Base-by-base conservation (phyloP, 441 rosid species). In the Bruguiera hainesii region DNA sequence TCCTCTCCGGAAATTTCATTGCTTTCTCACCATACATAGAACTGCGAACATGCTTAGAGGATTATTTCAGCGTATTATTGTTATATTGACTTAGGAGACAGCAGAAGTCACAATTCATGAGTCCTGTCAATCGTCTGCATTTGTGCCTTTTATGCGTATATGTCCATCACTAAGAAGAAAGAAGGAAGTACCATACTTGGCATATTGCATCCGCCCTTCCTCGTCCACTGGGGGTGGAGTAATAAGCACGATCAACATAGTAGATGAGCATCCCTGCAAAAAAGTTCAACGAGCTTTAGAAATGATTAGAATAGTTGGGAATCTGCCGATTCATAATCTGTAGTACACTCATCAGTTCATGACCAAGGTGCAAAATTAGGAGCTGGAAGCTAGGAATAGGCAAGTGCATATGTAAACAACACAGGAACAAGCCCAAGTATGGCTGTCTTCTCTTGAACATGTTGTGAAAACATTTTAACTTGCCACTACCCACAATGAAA, bases 141-240 rank as follows among this genome's bases (percentile, higher is more conserved):
- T 23, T 53, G 6, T 10, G 18, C 3, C 28, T 26, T 9, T 10
- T 58, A 20, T 29, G 21, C 18, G 10, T 46, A 33, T 30, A 26
- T 16, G 3, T 20, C 49, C 29, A 30, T 48, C 60, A 59, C 46
- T 23, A 50, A 57, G 5, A 51, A 26, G 10, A 42, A 70, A 52
- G 62, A 58, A 60, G 21, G 59, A 52, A 48, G 6, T 4, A 63
- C 21, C 72, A 23, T 81, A 94, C 98, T 73, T 76, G 60, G 94
- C 99, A 83, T 73, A 86, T 37, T 78, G 80, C 60, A 64, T 70
- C n/a, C 93, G 90, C 29, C 94, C 89, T 67, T 77, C 81, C 78
- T 84, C 97, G 65, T 89, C 89, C 31, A 94, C 46, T 20, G 98
- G 97, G 13, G 98, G 96, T 53, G 96, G 96, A 70, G 96, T 82